A percentile compares a stretch with the other conserved stretches of the same genome.
phyloP scores from a whole-genome alignment of 2,329 filamentous ascomycete species.

The Fusarium denticulatum region DNA sequence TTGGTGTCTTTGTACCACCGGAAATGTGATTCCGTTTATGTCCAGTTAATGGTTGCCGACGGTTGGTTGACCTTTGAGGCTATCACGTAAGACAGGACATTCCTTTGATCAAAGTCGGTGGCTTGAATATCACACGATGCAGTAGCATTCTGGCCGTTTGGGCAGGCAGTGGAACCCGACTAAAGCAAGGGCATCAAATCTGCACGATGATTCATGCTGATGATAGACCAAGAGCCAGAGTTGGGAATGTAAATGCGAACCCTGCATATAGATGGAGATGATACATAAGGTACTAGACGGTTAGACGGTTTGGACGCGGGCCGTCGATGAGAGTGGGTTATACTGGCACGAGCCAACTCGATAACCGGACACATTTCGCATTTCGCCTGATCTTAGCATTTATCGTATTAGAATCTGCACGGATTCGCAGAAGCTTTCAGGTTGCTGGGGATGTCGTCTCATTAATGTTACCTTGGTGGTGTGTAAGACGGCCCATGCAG shows the following conservation, averaged over 20 bases:
- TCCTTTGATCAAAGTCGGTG: slow-evolving; percentile 26
- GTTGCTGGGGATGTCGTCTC: background rate
- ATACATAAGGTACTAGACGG: background rate
- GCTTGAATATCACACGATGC: slow-evolving; percentile 2
- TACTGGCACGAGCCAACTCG: slow-evolving; percentile 16
- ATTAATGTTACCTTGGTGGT: slow-evolving; percentile 18
- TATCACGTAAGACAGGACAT: slow-evolving; percentile 30
- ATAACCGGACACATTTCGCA: slow-evolving; percentile 20
- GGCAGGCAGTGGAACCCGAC: background rate
- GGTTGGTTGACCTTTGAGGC: slow-evolving; percentile 11
- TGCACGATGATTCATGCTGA: slow-evolving; percentile 14
- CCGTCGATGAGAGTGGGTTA: slow-evolving; percentile 6
- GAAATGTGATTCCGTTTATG: background rate
- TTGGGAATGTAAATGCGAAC: slow-evolving; percentile 25
- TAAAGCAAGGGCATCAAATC: background rate
- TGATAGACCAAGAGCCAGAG: slow-evolving; percentile 2
- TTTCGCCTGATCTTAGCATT: slow-evolving; percentile 14
- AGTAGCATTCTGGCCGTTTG: background rate
- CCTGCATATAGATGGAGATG: slow-evolving; percentile 20
- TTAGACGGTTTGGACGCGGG: slow-evolving; percentile 5
- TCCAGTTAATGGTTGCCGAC: background rate
- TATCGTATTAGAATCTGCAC: slow-evolving; percentile 3
- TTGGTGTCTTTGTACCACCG: background rate
- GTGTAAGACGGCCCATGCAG: slow-evolving; percentile 3
- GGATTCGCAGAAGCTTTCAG: background rate